Percentiles rank a stretch among this genome's conserved stretches.
phyloP scores from a whole-genome alignment of 768 basidiomycete species.

The Gloeophyllum trabeum region DNA sequence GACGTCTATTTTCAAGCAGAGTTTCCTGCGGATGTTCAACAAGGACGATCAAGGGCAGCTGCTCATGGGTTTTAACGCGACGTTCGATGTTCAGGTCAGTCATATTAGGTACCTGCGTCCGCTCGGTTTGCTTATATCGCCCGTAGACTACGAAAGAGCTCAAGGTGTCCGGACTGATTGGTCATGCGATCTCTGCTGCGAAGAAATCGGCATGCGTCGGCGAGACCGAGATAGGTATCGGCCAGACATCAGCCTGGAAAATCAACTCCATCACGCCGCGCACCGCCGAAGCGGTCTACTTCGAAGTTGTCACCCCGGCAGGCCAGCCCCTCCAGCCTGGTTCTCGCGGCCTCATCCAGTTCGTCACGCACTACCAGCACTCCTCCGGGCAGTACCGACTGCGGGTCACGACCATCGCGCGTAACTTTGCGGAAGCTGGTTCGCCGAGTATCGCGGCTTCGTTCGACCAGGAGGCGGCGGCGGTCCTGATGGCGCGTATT shows the following conservation, averaged over 20 bases:
- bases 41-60: slow-evolving; percentile 90
- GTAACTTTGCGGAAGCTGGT: slow-evolving; percentile 97
- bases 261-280: slow-evolving; percentile 83
- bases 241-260: slow-evolving; percentile 98
- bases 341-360: slow-evolving; percentile 91
- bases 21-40: slow-evolving; percentile 84
- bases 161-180: slow-evolving; percentile 95
- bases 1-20: slow-evolving; percentile 98
- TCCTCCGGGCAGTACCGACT: slow-evolving; percentile 90
- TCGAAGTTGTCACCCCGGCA: slow-evolving; percentile 96
- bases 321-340: slow-evolving; percentile 86
- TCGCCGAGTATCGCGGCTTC: slow-evolving; percentile 86
- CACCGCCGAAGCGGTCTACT: slow-evolving; percentile 88
- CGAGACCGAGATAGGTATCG: slow-evolving; percentile 98
- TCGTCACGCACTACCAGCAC: slow-evolving; percentile 98
- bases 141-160: slow-evolving; percentile 92
- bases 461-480: slow-evolving; percentile 97
- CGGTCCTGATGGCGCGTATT: slow-evolving; percentile 96
- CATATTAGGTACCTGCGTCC: neutral
- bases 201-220: slow-evolving; percentile 96
- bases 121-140: slow-evolving; percentile 2
- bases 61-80: slow-evolving; percentile 98
- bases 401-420: slow-evolving; percentile 96
- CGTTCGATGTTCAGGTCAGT: slow-evolving; percentile 89
- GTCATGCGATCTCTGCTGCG: slow-evolving; percentile 93